These are phyloP conservation scores for thale cress (Arabidopsis thaliana) DNA, from an alignment of 345 rosid genomes.

Conservation along the genomic window TAIR10.1 NC_003074.8:3676001-3676500, in stretches of 20 bases:
- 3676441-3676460: constrained; percentile 49
- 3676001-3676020: neutral
- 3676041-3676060: constrained; percentile 7
- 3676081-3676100: neutral
- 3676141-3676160: neutral
- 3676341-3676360: constrained; percentile 58
- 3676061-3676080: neutral
- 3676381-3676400: constrained; percentile 63
- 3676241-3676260: neutral
- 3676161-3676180: neutral
- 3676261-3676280: constrained; percentile 46
- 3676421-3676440: constrained; percentile 57
- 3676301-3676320: constrained; percentile 33
- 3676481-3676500: constrained; percentile 43
- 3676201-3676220: neutral
- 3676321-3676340: constrained; percentile 52
- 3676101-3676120: neutral
- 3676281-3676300: constrained; percentile 50
- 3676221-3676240: neutral
- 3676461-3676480: constrained; percentile 33
- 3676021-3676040: neutral
- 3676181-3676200: neutral
- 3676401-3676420: constrained; percentile 56
- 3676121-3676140: neutral
- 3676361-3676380: constrained; percentile 58